phyloP scores from a whole-genome alignment of 371 early-diverging fungal genomes.

The Entomophthora muscae region DNA sequence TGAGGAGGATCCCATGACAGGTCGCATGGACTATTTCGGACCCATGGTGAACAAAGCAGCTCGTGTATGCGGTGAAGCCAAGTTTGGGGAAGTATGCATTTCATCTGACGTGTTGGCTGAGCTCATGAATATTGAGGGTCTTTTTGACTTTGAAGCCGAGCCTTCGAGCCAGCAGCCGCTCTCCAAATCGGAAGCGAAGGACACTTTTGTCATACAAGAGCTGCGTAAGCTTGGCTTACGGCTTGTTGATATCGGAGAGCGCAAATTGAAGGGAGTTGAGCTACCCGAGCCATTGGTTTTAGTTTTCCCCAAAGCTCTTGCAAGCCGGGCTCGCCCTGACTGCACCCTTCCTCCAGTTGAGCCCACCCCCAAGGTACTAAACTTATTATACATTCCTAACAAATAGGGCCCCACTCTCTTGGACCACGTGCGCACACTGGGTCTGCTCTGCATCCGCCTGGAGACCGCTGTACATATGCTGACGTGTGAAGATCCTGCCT shows the following conservation, averaged over 20 bases:
- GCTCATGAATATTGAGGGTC: conserved; percentile 23
- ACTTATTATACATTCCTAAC: not conserved
- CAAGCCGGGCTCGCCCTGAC: not conserved
- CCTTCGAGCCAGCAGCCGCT: too few relatives aligned
- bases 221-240: conserved; percentile 50
- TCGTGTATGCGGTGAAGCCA: conserved; percentile 69
- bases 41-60: conserved; percentile 83
- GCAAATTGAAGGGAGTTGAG: conserved; percentile 72
- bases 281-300: conserved; percentile 68
- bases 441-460: not conserved
- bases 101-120: conserved; percentile 35
- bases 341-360: not conserved
- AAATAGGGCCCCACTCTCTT: not conserved
- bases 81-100: conserved; percentile 77
- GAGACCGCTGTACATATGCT: not conserved
- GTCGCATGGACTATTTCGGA: conserved; percentile 93
- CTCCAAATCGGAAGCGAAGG: too few relatives aligned
- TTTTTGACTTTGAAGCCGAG: too few relatives aligned
- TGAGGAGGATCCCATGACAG: conserved; percentile 76
- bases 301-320: conserved; percentile 2
- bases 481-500: not conserved
- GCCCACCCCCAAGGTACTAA: not conserved
- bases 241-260: conserved; percentile 60
- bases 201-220: too few relatives aligned
- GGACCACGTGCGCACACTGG: not conserved